A percentile compares a stretch with the other conserved stretches of the same genome.
These are phyloP conservation scores for Verticillium nonalfalfae DNA, from an alignment of 2,329 filamentous ascomycete genomes.

Conservation along the genomic window DNA sequence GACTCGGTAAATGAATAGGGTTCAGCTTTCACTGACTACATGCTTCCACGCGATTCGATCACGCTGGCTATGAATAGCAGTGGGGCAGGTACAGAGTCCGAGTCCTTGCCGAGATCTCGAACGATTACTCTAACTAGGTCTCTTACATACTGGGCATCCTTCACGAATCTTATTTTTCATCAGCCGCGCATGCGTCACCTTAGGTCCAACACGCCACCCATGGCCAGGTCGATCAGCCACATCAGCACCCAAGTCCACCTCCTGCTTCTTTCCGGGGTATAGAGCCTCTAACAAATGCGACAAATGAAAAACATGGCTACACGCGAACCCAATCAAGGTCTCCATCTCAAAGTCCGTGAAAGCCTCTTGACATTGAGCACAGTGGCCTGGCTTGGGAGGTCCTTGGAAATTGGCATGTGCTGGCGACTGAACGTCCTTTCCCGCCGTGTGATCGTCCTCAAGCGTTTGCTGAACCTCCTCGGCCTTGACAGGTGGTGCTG, in stretches of 20 bases:
- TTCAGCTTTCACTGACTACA: too few species aligned
- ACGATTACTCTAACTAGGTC: too few species aligned
- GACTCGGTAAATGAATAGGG: too few species aligned
- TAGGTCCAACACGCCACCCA: conserved; percentile 68
- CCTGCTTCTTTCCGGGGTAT: conserved; percentile 35
- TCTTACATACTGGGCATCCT: conserved; percentile 55
- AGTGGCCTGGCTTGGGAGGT: conserved; percentile 47
- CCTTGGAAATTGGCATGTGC: conserved; percentile 18
- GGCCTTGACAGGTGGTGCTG: conserved; percentile 7
- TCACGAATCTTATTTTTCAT: conserved; percentile 63
- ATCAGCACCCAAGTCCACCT: conserved; percentile 38
- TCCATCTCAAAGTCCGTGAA: conserved; percentile 60
- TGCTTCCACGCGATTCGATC: too few species aligned
- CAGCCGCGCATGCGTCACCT: conserved; percentile 80
- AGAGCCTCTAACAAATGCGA: conserved; percentile 58
- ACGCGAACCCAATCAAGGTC: conserved; percentile 73
- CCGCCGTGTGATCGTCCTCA: neutral
- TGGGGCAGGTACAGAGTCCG: too few species aligned
- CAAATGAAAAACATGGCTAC: conserved; percentile 76
- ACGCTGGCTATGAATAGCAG: too few species aligned
- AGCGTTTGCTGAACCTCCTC: conserved; percentile 7
- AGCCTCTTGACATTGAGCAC: conserved; percentile 48
- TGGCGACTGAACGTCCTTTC: neutral
- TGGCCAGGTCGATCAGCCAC: conserved; percentile 33
- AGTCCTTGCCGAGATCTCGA: too few species aligned